Evolutionary conservation across 139 green algal species (phyloP).

Genomic region (Pseudopediastrum boryanum): DNA sequence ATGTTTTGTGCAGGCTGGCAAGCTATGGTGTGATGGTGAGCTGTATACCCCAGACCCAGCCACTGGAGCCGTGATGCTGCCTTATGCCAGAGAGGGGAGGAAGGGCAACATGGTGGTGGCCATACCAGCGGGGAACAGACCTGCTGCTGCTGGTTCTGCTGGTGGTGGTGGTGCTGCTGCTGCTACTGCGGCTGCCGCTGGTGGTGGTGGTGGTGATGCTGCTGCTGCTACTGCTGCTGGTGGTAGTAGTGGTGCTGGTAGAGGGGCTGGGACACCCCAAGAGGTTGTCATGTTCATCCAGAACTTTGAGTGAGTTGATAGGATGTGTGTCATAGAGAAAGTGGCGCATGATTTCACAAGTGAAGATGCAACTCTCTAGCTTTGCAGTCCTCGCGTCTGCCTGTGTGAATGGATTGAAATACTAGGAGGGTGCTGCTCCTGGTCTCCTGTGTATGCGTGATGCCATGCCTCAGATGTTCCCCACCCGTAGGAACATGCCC

Average conservation of each 20-base stretch:
- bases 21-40: conserved; percentile 17
- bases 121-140: background rate
- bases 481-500: too few relatives aligned
- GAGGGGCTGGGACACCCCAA: too few relatives aligned
- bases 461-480: too few relatives aligned
- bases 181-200: background rate
- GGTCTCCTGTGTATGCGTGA: too few relatives aligned
- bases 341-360: too few relatives aligned
- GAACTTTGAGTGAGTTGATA: conserved; percentile 6
- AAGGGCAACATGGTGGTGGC: background rate
- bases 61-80: conserved; percentile 14
- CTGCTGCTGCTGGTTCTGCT: background rate
- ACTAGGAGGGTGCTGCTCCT: too few relatives aligned
- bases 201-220: background rate
- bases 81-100: background rate
- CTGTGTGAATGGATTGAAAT: too few relatives aligned
- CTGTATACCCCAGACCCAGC: background rate
- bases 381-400: too few relatives aligned
- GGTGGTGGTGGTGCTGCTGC: background rate
- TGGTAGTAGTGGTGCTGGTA: background rate
- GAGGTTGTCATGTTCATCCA: conserved; percentile 5
- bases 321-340: too few relatives aligned
- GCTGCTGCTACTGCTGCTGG: background rate
- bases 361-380: too few relatives aligned
- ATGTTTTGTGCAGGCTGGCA: conserved; percentile 5